Conservation (phyloP, 2,329 filamentous ascomycete species). For the Cordyceps tenuipes region DNA sequence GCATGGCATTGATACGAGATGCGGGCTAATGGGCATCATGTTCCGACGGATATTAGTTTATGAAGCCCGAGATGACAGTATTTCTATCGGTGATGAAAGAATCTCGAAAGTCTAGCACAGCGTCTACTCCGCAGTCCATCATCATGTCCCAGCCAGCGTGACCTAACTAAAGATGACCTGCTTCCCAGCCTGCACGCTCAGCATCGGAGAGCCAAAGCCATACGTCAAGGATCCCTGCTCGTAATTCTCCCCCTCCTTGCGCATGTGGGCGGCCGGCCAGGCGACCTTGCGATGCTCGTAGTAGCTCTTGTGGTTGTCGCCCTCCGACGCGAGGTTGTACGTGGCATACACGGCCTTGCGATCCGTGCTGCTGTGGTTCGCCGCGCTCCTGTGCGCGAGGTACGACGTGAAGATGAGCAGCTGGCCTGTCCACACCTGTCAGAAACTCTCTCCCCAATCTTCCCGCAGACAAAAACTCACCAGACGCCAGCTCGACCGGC, state of each 20-base stretch:
- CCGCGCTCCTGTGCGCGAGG: slow-evolving; percentile 15
- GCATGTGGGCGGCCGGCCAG: slow-evolving; percentile 17
- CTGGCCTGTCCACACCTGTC: slow-evolving; percentile 7
- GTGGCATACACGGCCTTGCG: slow-evolving; percentile 17
- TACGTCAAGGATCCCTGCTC: slow-evolving; percentile 13
- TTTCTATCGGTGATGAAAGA: no score
- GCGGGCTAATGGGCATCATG: not conserved
- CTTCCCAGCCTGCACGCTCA: slow-evolving; percentile 15
- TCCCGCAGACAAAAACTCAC: slow-evolving; percentile 2
- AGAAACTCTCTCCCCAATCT: not conserved
- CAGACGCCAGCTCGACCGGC: slow-evolving; percentile 15
- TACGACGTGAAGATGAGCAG: slow-evolving; percentile 16
- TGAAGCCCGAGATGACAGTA: no score
- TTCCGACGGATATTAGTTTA: not conserved
- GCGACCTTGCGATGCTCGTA: slow-evolving; percentile 15
- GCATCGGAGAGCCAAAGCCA: slow-evolving; percentile 16
- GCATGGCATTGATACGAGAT: not conserved
- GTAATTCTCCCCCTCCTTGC: slow-evolving; percentile 13
- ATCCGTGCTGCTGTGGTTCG: slow-evolving; percentile 13
- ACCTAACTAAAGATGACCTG: slow-evolving; percentile 15
- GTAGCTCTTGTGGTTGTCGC: slow-evolving; percentile 16
- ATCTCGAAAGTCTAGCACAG: no score
- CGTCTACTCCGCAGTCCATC: no score
- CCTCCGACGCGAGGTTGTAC: slow-evolving; percentile 15
- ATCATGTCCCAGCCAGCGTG: no score